phyloP scores from a whole-genome alignment of 345 rosid genomes.

The Angophora floribunda region DNA sequence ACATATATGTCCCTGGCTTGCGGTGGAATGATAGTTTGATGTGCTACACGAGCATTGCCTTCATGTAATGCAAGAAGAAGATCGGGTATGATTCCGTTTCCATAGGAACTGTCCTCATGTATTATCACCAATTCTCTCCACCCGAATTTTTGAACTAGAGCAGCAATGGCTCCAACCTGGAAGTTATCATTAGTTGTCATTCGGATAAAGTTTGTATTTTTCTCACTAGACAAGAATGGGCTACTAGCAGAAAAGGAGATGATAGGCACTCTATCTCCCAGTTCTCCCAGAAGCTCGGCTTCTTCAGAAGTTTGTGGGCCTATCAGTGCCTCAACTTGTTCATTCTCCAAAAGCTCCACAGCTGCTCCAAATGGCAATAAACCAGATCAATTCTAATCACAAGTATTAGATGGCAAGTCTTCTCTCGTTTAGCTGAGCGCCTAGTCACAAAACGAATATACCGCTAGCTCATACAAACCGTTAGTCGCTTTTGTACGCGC shows the following conservation, averaged over 20 bases:
- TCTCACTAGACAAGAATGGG: neutral
- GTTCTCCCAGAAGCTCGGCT: too few species aligned
- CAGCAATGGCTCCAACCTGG: slow-evolving; percentile 6
- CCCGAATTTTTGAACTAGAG: neutral
- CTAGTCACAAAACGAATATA: neutral
- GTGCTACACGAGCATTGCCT: neutral
- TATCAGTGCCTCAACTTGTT: neutral
- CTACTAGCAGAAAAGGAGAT: neutral
- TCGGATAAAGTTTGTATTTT: slow-evolving; percentile 7
- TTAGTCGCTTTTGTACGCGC: too few species aligned
- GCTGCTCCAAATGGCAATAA: neutral
- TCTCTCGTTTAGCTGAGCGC: neutral
- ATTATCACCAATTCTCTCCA: too few species aligned
- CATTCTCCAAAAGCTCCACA: neutral
- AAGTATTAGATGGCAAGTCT: neutral
- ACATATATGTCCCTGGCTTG: neutral
- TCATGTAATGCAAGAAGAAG: neutral
- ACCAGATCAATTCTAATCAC: neutral
- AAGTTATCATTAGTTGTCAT: neutral
- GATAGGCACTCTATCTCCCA: neutral
- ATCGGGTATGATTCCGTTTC: neutral
- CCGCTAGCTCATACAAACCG: neutral
- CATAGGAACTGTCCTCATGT: too few species aligned
- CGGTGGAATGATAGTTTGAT: neutral
- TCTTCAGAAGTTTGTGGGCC: too few species aligned